Conservation (phyloP, 2,329 filamentous ascomycete genomes). For the Fusarium sp. region DNA sequence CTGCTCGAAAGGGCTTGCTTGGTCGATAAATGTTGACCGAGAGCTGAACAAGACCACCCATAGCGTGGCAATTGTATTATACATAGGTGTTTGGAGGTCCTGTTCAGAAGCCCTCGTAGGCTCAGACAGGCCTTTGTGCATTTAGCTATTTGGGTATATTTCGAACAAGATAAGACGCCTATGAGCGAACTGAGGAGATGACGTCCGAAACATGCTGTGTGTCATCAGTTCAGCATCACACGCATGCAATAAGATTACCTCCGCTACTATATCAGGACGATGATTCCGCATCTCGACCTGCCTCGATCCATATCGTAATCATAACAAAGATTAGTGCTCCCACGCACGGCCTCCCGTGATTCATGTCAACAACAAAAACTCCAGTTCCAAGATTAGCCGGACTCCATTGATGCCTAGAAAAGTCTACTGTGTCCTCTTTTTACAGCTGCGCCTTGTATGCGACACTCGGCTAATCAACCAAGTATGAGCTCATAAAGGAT, state of each 20-base stretch:
- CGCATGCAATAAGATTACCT: not conserved
- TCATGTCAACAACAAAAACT: constrained; percentile 26
- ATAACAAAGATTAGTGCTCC: constrained; percentile 8
- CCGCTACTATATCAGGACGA: not conserved
- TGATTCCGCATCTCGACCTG: not conserved
- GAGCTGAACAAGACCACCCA: not conserved
- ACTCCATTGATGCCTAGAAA: constrained; percentile 37
- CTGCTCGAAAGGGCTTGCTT: constrained; percentile 10
- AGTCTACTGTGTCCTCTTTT: constrained; percentile 33
- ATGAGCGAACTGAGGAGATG: constrained; percentile 1
- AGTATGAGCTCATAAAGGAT: constrained; percentile 84
- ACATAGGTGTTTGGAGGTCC: constrained; percentile 8
- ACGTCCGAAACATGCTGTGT: not conserved
- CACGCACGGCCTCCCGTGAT: constrained; percentile 3
- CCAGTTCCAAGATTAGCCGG: constrained; percentile 26
- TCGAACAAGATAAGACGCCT: constrained; percentile 17
- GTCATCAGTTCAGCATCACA: not conserved
- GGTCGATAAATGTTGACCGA: not conserved
- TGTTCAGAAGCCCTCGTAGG: not conserved
- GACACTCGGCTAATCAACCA: constrained; percentile 59
- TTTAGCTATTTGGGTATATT: constrained; percentile 12
- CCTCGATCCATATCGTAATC: not conserved
- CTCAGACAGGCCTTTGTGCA: not conserved
- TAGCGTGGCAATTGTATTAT: constrained; percentile 30
- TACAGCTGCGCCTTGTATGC: not conserved